Evolutionary conservation across 495 filamentous ascomycete species (phyloP).

Genomic region (Penicillium soppii): DNA sequence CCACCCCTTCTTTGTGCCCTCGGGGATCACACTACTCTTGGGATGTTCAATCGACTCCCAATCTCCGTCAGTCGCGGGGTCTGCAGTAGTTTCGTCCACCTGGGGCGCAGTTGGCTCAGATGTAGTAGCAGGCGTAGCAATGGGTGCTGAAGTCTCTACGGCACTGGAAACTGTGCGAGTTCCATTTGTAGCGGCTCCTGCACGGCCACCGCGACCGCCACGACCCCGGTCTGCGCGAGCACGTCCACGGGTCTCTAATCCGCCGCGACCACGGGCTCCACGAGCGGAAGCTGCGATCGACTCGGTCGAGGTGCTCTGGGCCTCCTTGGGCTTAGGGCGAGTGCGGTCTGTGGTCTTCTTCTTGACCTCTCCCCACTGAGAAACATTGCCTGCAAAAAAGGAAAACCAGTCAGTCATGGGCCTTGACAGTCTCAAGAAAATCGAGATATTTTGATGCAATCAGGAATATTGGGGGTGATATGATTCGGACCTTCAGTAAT

Average conservation of each 20-base stretch:
- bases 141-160: slow-evolving; percentile 27
- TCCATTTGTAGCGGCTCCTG: slow-evolving; percentile 50
- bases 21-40: slow-evolving; percentile 45
- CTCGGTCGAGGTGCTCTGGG: slow-evolving; percentile 52
- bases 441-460: slow-evolving; percentile 3
- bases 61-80: slow-evolving; percentile 28
- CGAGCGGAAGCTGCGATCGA: slow-evolving; percentile 50
- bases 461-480: not conserved
- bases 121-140: slow-evolving; percentile 30
- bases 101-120: slow-evolving; percentile 43
- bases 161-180: slow-evolving; percentile 37
- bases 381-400: slow-evolving; percentile 66
- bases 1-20: slow-evolving; percentile 60
- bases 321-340: slow-evolving; percentile 80
- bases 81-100: slow-evolving; percentile 24
- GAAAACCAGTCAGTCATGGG: slow-evolving; percentile 24
- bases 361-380: slow-evolving; percentile 95
- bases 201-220: slow-evolving; percentile 70
- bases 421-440: not conserved
- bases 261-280: slow-evolving; percentile 64
- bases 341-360: slow-evolving; percentile 83
- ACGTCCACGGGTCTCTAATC: slow-evolving; percentile 64
- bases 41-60: slow-evolving; percentile 31
- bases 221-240: slow-evolving; percentile 74
- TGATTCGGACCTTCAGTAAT: slow-evolving; percentile 79